Evolutionary conservation across 2,329 filamentous ascomycete species (phyloP).

Genomic region (Bipolaris zeicola): DNA sequence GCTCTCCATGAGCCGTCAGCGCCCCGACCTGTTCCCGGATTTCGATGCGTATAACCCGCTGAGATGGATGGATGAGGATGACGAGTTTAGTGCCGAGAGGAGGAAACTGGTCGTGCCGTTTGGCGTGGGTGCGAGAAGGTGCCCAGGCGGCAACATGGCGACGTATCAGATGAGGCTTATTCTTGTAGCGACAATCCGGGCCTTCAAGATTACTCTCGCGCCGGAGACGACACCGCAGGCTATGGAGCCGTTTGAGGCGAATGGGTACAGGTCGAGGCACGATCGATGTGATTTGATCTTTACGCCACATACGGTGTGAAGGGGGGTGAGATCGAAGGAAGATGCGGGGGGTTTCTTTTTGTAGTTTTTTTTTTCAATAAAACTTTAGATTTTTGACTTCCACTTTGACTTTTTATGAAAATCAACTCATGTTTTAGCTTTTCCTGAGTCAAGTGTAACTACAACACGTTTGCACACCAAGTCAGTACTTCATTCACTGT

Average conservation of each 20-base stretch:
- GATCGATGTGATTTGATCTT: conserved; percentile 27
- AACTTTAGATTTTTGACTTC: no score
- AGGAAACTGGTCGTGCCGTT: conserved; percentile 23
- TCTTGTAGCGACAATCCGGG: conserved; percentile 22
- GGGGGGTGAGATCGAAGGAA: not conserved
- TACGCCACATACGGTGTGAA: conserved; percentile 9
- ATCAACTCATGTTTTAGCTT: no score
- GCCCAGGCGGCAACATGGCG: conserved; percentile 30
- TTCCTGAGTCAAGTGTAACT: no score
- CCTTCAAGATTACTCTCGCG: conserved; percentile 21
- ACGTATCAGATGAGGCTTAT: conserved; percentile 29
- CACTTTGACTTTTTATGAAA: no score
- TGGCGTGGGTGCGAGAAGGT: conserved; percentile 25
- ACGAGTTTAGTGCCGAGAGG: conserved; percentile 20
- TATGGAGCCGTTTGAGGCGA: conserved; percentile 30
- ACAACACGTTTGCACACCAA: no score
- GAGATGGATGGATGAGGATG: conserved; percentile 22
- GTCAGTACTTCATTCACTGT: no score
- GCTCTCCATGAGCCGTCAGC: conserved; percentile 26
- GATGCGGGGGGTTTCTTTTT: no score
- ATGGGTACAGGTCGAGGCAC: conserved; percentile 25
- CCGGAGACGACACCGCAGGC: conserved; percentile 26
- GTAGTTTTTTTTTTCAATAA: no score
- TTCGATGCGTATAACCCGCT: conserved; percentile 24
- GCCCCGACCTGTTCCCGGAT: conserved; percentile 28